Percentiles rank a stretch among this genome's conserved stretches.
Evolutionary conservation across 306 rosid species (phyloP).

Genomic region (Casuarina equisetifolia): DNA sequence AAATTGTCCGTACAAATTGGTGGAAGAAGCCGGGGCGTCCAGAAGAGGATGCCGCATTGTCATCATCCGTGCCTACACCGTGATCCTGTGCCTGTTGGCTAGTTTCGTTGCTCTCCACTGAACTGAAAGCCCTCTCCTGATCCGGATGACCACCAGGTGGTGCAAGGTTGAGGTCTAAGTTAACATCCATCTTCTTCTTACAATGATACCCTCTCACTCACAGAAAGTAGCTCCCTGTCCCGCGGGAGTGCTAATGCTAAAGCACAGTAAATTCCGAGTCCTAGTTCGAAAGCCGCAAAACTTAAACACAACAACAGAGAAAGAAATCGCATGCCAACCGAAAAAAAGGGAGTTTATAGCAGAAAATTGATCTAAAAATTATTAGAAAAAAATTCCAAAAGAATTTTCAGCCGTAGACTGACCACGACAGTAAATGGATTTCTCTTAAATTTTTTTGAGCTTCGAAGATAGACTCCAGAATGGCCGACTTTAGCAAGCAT

Average conservation of each 20-base stretch:
- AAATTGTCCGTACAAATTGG: too few relatives aligned
- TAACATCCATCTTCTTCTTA: conserved; percentile 45
- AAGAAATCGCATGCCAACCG: background rate
- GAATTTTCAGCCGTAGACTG: background rate
- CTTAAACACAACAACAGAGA: background rate
- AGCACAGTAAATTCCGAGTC: background rate
- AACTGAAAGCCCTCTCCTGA: conserved; percentile 43
- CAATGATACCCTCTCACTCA: conserved; percentile 36
- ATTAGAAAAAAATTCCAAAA: background rate
- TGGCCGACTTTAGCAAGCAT: background rate
- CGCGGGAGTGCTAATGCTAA: conserved; percentile 41
- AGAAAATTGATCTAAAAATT: background rate
- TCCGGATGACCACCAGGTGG: conserved; percentile 48
- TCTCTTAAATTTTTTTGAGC: background rate
- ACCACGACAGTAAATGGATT: background rate
- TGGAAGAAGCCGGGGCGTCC: too few relatives aligned
- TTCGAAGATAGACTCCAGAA: background rate
- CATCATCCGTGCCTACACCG: too few relatives aligned
- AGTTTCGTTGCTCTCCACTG: conserved; percentile 23
- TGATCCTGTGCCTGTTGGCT: conserved; percentile 28
- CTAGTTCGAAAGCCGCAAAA: conserved; percentile 2
- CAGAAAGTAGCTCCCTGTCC: conserved; percentile 26
- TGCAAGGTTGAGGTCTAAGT: conserved; percentile 46
- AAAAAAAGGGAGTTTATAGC: background rate
- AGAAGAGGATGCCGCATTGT: too few relatives aligned